A percentile compares a stretch with the other conserved stretches of the same genome.
phyloP scores from a whole-genome alignment of 2,329 filamentous ascomycete species.

The Didymella segeticola region DNA sequence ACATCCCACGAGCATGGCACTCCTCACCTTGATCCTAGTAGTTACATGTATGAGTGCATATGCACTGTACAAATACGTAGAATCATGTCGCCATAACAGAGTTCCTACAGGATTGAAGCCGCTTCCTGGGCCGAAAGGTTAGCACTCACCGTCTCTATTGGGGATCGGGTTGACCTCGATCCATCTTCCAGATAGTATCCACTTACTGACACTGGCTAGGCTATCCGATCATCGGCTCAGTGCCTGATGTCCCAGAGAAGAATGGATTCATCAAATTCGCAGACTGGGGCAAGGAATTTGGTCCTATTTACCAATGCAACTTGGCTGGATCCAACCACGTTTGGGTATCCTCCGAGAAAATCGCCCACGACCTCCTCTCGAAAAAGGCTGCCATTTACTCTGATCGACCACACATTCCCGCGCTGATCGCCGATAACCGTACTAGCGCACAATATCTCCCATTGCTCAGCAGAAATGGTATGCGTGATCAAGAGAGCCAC shows the following conservation, averaged over 20 bases:
- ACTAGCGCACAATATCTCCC: constrained; percentile 55
- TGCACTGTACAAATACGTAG: constrained; percentile 39
- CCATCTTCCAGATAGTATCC: neutral
- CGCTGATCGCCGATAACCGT: constrained; percentile 53
- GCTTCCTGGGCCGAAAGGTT: constrained; percentile 52
- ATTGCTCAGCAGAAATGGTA: constrained; percentile 53
- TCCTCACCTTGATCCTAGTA: constrained; percentile 37
- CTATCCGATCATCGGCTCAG: constrained; percentile 52
- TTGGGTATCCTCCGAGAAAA: constrained; percentile 53
- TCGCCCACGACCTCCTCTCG: constrained; percentile 52
- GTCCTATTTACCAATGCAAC: constrained; percentile 55
- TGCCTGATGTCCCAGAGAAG: constrained; percentile 53
- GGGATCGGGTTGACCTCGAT: too few species aligned
- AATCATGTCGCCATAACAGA: constrained; percentile 33
- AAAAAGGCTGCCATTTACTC: constrained; percentile 57
- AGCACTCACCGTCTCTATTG: constrained; percentile 6
- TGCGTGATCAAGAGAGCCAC: neutral
- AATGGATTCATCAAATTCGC: constrained; percentile 55
- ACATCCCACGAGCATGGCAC: constrained; percentile 37
- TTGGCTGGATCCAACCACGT: constrained; percentile 55
- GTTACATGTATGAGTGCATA: constrained; percentile 32
- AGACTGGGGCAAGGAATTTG: constrained; percentile 54
- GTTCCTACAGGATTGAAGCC: constrained; percentile 46
- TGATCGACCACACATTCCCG: constrained; percentile 55
- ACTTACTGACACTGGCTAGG: constrained; percentile 39